Base-by-base conservation (phyloP, 257 asterid genomes). In the Lantana camara region DNA sequence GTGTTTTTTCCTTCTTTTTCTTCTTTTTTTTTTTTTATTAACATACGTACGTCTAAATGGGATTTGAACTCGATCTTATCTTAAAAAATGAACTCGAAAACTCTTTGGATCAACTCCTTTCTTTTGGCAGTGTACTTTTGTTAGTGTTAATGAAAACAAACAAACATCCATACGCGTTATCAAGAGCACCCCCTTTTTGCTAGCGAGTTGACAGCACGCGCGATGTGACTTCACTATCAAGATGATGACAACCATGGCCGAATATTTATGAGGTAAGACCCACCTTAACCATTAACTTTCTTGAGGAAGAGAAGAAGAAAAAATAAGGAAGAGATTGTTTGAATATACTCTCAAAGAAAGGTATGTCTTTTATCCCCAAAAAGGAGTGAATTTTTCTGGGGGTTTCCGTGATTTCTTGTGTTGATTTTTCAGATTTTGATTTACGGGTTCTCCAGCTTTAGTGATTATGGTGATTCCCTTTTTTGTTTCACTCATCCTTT, bases 131-230 rank as follows among this genome's bases (percentile, higher is more conserved):
- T n/a, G n/a, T n/a, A n/a, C n/a, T n/a, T n/a, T n/a, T n/a, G n/a
- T n/a, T n/a, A n/a, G n/a, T n/a, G n/a, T n/a, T n/a, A n/a, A n/a
- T n/a, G n/a, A n/a, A n/a, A n/a, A n/a, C 40, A 5, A 35, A 9
- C 11, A 4, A 35, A 35, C n/a, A n/a, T n/a, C n/a, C n/a, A n/a
- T n/a, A 35, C 53, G 16, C 56, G 32, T 22, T 4, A 6, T 1
- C 22, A 22, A 7, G 22, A 14, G 50, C 50, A 22, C 22, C 22
- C 15, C 50, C n/a, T 9, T 15, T 45, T 41, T 45, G 9, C 22
- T 41, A 3, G 53, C 53, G 27, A 47, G 56, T 49, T n/a, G 56
- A 27, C 32, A 3, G 56, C 34, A 49, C 32, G 56, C 20, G 57
- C 57, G 37, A 51, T 14, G 37, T 23, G 38, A 51, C 34, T 24